These are phyloP conservation scores for Cryptococcus sp. DNA, from an alignment of 1,284 basidiomycete genomes.

Conservation along the genomic window DNA sequence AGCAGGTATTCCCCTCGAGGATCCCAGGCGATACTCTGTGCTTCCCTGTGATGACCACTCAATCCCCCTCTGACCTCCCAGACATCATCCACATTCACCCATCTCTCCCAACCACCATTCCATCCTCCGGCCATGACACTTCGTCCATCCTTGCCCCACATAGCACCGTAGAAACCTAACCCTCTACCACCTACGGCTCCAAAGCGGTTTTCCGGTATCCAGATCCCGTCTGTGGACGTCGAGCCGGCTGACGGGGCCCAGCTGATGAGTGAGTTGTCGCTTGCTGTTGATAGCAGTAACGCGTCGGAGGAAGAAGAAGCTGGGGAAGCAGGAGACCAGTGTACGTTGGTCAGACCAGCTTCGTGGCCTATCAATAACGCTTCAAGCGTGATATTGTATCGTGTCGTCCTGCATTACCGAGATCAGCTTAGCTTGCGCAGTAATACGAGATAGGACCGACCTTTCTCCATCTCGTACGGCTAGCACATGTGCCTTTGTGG, in stretches of 20 bases:
- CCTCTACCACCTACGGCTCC: conserved; percentile 88
- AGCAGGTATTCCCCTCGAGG: conserved; percentile 78
- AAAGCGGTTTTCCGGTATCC: conserved; percentile 86
- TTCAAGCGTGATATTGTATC: conserved; percentile 80
- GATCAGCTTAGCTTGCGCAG: neutral
- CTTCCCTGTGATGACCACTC: conserved; percentile 75
- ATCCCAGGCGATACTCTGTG: conserved; percentile 81
- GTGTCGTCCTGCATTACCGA: conserved; percentile 53
- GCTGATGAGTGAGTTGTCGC: conserved; percentile 87
- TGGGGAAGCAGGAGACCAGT: conserved; percentile 69
- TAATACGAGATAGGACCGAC: conserved; percentile 51
- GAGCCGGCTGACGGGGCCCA: conserved; percentile 73
- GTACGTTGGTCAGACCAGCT: conserved; percentile 79
- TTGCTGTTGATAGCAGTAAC: conserved; percentile 79
- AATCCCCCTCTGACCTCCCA: conserved; percentile 80
- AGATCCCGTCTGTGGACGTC: conserved; percentile 65
- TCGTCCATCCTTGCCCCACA: conserved; percentile 62
- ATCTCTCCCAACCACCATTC: conserved; percentile 87
- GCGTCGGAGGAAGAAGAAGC: conserved; percentile 52
- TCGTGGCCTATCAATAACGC: conserved; percentile 91
- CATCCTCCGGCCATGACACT: conserved; percentile 83
- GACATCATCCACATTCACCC: conserved; percentile 55
- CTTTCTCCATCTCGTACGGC: conserved; percentile 61
- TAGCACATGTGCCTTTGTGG: conserved; percentile 76
- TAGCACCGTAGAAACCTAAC: conserved; percentile 82